phyloP scores from a whole-genome alignment of 257 asterid species.

The Ophiorrhiza pumila region DNA sequence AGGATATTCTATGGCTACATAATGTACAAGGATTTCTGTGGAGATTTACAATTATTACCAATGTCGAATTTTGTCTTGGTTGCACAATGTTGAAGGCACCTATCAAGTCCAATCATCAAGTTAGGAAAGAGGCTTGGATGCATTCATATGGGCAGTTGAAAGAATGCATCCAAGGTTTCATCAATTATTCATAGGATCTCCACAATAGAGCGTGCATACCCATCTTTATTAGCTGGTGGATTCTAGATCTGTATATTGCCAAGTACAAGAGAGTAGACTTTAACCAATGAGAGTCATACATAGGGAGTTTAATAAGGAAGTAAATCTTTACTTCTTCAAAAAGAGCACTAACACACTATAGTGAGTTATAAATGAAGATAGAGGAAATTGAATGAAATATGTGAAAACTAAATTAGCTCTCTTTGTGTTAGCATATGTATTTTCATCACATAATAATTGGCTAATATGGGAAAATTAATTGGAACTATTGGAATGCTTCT shows the following conservation, averaged over 20 bases:
- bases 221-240: conserved; percentile 77
- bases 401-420: not conserved
- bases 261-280: not conserved
- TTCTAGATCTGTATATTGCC: conserved; percentile 64
- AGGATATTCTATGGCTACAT: conserved; percentile 4
- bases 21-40: not conserved
- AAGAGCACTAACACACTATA: not conserved
- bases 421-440: not conserved
- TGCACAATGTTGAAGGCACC: conserved; percentile 79
- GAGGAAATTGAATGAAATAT: not conserved
- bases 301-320: not conserved
- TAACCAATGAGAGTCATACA: not conserved
- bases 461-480: conserved; percentile 1
- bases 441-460: not conserved
- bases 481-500: not conserved
- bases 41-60: conserved; percentile 47
- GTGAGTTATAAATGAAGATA: not conserved
- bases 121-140: conserved; percentile 93
- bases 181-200: conserved; percentile 82
- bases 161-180: conserved; percentile 89
- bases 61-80: conserved; percentile 82
- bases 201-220: conserved; percentile 79
- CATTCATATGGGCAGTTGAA: conserved; percentile 89
- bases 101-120: conserved; percentile 74
- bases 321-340: not conserved